Base-by-base conservation (phyloP, 176 grass and related monocot species). In the Oryza brachyantha region DNA sequence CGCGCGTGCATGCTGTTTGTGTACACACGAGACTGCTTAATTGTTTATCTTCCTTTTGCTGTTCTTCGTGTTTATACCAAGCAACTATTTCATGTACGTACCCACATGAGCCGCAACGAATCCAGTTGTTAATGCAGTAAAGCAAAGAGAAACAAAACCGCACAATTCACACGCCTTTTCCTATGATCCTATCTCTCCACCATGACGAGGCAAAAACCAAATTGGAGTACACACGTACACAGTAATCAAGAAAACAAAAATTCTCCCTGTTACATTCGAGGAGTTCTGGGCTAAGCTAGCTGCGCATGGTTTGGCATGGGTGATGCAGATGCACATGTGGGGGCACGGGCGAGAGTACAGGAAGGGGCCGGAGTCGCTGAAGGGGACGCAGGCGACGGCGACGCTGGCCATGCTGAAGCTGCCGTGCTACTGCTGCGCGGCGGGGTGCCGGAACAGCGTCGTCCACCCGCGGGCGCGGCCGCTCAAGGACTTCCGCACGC, bases 291-390 rank as follows among this genome's bases (percentile, higher is more conserved):
- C 25, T 21, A 59, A 9, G 31, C 31, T 32, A 32, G 4, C 24
- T 26, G 3, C 10, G 3, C 10, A 63, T 9, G 3, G 43, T 36
- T 67, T 50, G 16, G n/a, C n/a, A n/a, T n/a, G n/a, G n/a, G n/a
- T n/a, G 6, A 52, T 70, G 71, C 85, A 99, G 96, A 99, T 99
- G 96, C 96, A 99, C 61, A 99, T 99, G 96, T 99, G 96, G 96
- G 92, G 96, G 61, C 96, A 99, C 81, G 96, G 96, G 3, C 85
- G 91, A 5, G 90, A 99, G 79, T 99, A 96, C 86, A 79, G 96
- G 40, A 99, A 96, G 84, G 96, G 96, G 1, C 86, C 86, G 32
- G 86, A 96, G 50, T 99, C 92, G 0, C 96, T 99, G 16, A 96
- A 84, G 82, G 96, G 96, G 13, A 86, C 81, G 31, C 84, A 89